phyloP scores from a whole-genome alignment of 2,329 filamentous ascomycete species.

The Scytalidium lignicola region DNA sequence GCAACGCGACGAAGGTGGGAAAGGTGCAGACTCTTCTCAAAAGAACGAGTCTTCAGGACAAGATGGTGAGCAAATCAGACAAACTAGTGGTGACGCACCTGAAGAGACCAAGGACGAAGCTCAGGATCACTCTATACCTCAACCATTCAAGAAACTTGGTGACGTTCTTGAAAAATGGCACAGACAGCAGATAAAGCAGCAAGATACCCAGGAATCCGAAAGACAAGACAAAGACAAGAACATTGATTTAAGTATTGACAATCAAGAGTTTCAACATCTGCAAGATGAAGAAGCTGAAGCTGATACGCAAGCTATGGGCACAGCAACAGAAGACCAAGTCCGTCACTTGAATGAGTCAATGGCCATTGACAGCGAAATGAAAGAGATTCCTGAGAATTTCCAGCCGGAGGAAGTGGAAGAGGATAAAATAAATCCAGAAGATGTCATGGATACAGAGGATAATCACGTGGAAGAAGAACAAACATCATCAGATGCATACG shows the following conservation, averaged over 20 bases:
- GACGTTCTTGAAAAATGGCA: conserved; percentile 93
- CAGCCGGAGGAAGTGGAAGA: conserved; percentile 35
- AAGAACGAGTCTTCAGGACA: conserved; percentile 59
- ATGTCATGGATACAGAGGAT: conserved; percentile 37
- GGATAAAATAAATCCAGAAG: conserved; percentile 39
- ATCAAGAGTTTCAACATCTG: conserved; percentile 89
- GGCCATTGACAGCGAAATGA: conserved; percentile 68
- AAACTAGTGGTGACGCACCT: conserved; percentile 36
- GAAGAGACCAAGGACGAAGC: conserved; percentile 29
- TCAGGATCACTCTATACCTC: conserved; percentile 41
- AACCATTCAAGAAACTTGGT: conserved; percentile 91
- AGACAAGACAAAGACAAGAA: conserved; percentile 17
- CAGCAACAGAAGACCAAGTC: conserved; percentile 81
- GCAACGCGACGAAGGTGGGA: conserved; percentile 61
- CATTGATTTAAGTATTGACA: conserved; percentile 55
- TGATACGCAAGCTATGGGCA: conserved; percentile 89
- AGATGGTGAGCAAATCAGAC: conserved; percentile 49
- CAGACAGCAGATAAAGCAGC: conserved; percentile 68
- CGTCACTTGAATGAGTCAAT: conserved; percentile 82
- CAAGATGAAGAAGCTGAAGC: conserved; percentile 74
- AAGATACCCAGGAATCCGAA: conserved; percentile 47
- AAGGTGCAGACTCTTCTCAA: conserved; percentile 60
- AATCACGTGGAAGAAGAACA: conserved; percentile 34
- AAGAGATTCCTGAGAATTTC: conserved; percentile 52
- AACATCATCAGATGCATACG: conserved; percentile 43